Percentiles rank a stretch among this genome's conserved stretches.
Evolutionary conservation across 352 stramenopile species (phyloP).

Genomic region (Aphanomyces astaci): DNA sequence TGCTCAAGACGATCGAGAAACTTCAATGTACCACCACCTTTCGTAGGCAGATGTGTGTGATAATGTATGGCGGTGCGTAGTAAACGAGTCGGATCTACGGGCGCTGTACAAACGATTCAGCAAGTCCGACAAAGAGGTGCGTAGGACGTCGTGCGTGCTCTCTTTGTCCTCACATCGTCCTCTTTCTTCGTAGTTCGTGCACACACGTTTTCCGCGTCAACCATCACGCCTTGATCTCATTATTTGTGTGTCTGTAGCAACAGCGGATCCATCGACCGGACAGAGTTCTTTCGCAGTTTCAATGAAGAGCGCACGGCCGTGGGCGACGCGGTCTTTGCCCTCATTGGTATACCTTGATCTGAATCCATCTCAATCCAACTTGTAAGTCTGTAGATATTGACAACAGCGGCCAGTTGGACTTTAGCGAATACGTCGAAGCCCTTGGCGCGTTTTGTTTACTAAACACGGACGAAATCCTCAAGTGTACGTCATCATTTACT

Average conservation of each 20-base stretch:
- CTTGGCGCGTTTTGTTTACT: slow-evolving; percentile 68
- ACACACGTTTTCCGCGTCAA: too few relatives aligned
- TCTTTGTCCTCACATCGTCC: background rate
- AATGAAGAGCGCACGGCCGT: slow-evolving; percentile 62
- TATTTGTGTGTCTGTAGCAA: too few relatives aligned
- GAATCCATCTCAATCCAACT: background rate
- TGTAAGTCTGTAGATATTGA: slow-evolving; percentile 30
- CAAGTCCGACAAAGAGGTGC: slow-evolving; percentile 58
- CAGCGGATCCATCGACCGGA: slow-evolving; percentile 55
- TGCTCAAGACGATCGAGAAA: slow-evolving; percentile 61
- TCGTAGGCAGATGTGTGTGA: background rate
- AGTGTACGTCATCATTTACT: too few relatives aligned
- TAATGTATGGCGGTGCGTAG: slow-evolving; percentile 25
- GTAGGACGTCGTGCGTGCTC: background rate
- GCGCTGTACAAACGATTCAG: slow-evolving; percentile 51
- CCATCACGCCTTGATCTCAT: too few relatives aligned
- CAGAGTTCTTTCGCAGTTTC: slow-evolving; percentile 61
- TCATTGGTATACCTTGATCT: slow-evolving; percentile 32
- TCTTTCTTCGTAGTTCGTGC: too few relatives aligned
- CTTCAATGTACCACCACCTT: slow-evolving; percentile 38
- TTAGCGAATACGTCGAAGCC: slow-evolving; percentile 68
- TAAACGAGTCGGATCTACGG: slow-evolving; percentile 48
- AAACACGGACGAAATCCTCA: slow-evolving; percentile 65
- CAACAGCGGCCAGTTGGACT: slow-evolving; percentile 60
- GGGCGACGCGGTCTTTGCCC: slow-evolving; percentile 59